Evolutionary conservation across 768 basidiomycete genomes (phyloP), one percentile per base, ranked within the genome.

Genomic region (Phylloporus sp.): DNA sequence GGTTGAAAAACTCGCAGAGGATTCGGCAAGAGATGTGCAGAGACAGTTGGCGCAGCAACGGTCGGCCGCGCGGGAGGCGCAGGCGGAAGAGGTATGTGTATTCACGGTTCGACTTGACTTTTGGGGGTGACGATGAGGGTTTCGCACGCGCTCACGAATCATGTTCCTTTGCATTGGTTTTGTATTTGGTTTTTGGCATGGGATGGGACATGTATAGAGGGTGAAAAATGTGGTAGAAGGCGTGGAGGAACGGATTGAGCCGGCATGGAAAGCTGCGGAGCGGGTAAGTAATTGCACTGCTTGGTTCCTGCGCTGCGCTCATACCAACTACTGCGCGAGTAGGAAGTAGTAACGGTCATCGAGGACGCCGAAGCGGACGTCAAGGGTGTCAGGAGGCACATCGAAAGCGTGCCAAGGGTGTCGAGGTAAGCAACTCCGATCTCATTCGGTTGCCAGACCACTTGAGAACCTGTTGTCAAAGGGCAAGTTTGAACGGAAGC

Each of bases 21-120:
- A 63, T 33, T 63, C 61, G 3, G 53, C 28, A 21, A 51, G 9
- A 5, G 61, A 63, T 27, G 59, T 63, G 7, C 26, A 56, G 34
- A 54, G 51, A 24, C 59, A 63, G 17, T 36, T 61, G 14, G 41
- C 39, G 31, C 45, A 53, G 11, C 61, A 62, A 15, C 46, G 42
- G n/a, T 8, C 13, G 33, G 61, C 49, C 1, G 51, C 38, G 13
- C 42, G 27, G 11, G 17, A 38, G n/a, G 27, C 2, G 0, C 13
- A 32, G 6, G 26, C 47, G 7, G 33, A 48, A 48, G 47, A 54
- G 52, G 61, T 62, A 23, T 0, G 55, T n/a, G n/a, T n/a, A n/a
- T n/a, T n/a, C n/a, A n/a, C n/a, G n/a, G n/a, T 41, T 0, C 20
- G 24, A 6, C 6, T 17, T 24, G 33, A 17, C 14, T 4, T 3